phyloP scores from a whole-genome alignment of 2,329 filamentous ascomycete species.

The Colletotrichum sp. region DNA sequence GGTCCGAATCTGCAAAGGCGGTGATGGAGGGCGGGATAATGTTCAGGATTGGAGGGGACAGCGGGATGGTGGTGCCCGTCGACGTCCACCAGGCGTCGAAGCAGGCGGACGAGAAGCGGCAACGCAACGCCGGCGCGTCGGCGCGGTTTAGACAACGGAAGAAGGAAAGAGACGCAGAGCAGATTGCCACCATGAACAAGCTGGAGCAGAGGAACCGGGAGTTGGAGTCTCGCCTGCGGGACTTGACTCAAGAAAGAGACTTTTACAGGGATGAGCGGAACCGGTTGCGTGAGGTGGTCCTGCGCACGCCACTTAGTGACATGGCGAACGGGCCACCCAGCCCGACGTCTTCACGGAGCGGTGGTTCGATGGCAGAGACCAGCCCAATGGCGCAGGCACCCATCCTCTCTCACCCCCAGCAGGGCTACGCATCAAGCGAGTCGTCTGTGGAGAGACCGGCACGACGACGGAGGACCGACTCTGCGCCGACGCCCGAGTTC shows the following conservation, averaged over 20 bases:
- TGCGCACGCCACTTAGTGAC: slow-evolving; percentile 61
- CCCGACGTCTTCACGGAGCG: slow-evolving; percentile 43
- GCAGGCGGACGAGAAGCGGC: slow-evolving; percentile 83
- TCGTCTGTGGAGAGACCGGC: slow-evolving; percentile 49
- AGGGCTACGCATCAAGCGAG: slow-evolving; percentile 44
- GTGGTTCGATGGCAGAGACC: slow-evolving; percentile 40
- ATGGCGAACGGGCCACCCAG: slow-evolving; percentile 59
- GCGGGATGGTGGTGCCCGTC: slow-evolving; percentile 65
- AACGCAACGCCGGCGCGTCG: slow-evolving; percentile 84
- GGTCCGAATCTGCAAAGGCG: slow-evolving; percentile 15
- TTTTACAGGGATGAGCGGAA: slow-evolving; percentile 78
- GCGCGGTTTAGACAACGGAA: slow-evolving; percentile 81
- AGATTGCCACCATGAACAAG: slow-evolving; percentile 70
- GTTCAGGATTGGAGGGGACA: slow-evolving; percentile 31
- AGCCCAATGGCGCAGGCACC: slow-evolving; percentile 37
- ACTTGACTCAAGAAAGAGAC: slow-evolving; percentile 67
- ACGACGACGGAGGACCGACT: slow-evolving; percentile 52
- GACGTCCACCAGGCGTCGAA: slow-evolving; percentile 84
- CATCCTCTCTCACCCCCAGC: slow-evolving; percentile 24
- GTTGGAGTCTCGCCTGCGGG: slow-evolving; percentile 58
- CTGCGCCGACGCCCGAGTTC: slow-evolving; percentile 45
- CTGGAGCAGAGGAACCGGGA: slow-evolving; percentile 73
- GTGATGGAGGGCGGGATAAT: slow-evolving; percentile 21
- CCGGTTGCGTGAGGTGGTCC: slow-evolving; percentile 70
- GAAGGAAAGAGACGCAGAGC: slow-evolving; percentile 82